Conservation (phyloP, 1,284 basidiomycete genomes). For the Volvariella volvacea region DNA sequence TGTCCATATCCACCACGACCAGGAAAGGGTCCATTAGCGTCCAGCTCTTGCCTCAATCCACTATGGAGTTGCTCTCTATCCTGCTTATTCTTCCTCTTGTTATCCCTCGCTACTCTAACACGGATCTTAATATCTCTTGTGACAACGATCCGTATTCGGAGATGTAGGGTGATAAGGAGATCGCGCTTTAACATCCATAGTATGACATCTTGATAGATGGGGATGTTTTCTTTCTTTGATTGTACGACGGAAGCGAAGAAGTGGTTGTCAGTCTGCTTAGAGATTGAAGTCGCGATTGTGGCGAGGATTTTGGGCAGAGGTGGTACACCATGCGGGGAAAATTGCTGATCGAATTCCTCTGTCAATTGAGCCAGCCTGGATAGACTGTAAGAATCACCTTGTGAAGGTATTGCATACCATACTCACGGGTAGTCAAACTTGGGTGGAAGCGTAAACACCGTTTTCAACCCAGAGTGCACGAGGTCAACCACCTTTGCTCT, state of each 20-base stretch:
- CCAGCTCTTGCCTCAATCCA: slow-evolving; percentile 11
- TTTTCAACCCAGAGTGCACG: slow-evolving; percentile 77
- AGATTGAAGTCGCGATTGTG: slow-evolving; percentile 61
- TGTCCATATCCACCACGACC: slow-evolving; percentile 18
- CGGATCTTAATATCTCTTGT: slow-evolving; percentile 69
- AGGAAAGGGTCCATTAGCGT: slow-evolving; percentile 4
- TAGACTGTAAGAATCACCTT: neutral
- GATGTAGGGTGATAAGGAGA: slow-evolving; percentile 80
- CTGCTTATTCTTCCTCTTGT: slow-evolving; percentile 25
- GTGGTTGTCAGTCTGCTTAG: slow-evolving; percentile 53
- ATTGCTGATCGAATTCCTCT: slow-evolving; percentile 58
- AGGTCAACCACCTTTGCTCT: slow-evolving; percentile 87
- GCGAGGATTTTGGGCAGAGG: slow-evolving; percentile 72
- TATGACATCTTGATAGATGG: slow-evolving; percentile 78
- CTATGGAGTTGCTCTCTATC: slow-evolving; percentile 10
- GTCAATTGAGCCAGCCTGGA: slow-evolving; percentile 56
- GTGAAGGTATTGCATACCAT: slow-evolving; percentile 5
- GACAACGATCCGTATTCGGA: slow-evolving; percentile 80
- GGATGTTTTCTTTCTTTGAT: slow-evolving; percentile 52
- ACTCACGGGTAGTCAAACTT: slow-evolving; percentile 65
- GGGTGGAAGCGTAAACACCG: slow-evolving; percentile 72
- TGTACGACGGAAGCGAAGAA: slow-evolving; percentile 76
- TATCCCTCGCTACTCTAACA: slow-evolving; percentile 43
- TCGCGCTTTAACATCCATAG: slow-evolving; percentile 89
- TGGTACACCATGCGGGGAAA: slow-evolving; percentile 58